Evolutionary conservation across 805 yeast genomes (phyloP).

Genomic region (Suhomyces emberorum): DNA sequence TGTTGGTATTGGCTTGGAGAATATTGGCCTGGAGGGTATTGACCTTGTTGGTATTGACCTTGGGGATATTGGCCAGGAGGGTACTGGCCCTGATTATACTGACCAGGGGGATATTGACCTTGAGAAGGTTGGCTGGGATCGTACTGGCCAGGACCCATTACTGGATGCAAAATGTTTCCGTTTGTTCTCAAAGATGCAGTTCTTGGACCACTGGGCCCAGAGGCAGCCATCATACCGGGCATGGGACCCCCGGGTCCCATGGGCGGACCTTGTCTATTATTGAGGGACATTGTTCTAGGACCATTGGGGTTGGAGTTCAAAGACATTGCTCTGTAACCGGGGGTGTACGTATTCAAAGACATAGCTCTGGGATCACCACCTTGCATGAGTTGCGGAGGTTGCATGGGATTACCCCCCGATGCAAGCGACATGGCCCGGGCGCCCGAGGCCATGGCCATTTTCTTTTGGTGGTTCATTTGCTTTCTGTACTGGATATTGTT

Average conservation of each 20-base stretch:
- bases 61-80: slow-evolving; percentile 8
- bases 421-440: slow-evolving; percentile 45
- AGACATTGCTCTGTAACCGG: slow-evolving; percentile 10
- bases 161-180: too few relatives aligned
- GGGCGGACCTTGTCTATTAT: slow-evolving; percentile 10
- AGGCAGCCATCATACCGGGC: slow-evolving; percentile 5
- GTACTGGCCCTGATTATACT: not conserved
- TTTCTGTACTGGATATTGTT: slow-evolving; percentile 66
- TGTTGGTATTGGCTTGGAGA: too few relatives aligned
- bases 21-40: too few relatives aligned
- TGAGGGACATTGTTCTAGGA: slow-evolving; percentile 33
- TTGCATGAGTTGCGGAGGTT: slow-evolving; percentile 6
- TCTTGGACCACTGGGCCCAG: slow-evolving; percentile 9
- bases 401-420: slow-evolving; percentile 33
- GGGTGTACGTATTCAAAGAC: slow-evolving; percentile 10
- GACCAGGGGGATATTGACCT: slow-evolving; percentile 12
- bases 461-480: slow-evolving; percentile 64
- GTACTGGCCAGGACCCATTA: too few relatives aligned
- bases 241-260: slow-evolving; percentile 5
- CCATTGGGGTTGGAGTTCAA: slow-evolving; percentile 10
- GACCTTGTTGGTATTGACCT: too few relatives aligned
- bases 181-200: slow-evolving; percentile 9
- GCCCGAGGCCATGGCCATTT: slow-evolving; percentile 46
- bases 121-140: too few relatives aligned
- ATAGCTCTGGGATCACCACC: slow-evolving; percentile 13